Evolutionary conservation across 2,329 filamentous ascomycete genomes (phyloP).

Genomic region (Aspergillus sp.): DNA sequence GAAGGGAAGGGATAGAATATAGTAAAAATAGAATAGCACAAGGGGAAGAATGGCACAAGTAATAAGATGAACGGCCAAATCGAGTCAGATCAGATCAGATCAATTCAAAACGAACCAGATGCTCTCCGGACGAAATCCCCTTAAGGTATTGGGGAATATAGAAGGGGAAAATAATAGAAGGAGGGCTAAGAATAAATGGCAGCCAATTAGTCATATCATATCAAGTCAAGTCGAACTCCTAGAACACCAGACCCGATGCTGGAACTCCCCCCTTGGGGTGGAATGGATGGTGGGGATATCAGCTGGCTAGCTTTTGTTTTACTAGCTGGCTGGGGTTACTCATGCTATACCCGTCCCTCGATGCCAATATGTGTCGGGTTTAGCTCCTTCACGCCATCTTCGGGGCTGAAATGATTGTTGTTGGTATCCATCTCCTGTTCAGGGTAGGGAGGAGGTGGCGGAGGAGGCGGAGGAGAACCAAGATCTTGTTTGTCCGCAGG

Average conservation of each 20-base stretch:
- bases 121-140: neutral
- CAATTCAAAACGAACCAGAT: neutral
- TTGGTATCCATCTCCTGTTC: constrained; percentile 25
- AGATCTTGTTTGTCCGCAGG: constrained; percentile 23
- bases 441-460: constrained; percentile 36
- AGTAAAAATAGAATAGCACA: no score
- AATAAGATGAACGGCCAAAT: constrained; percentile 1
- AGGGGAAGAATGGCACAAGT: constrained; percentile 10
- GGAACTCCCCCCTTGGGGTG: neutral
- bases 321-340: neutral
- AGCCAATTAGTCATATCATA: neutral
- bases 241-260: constrained; percentile 18
- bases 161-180: constrained; percentile 8
- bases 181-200: neutral
- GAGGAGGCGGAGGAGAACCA: constrained; percentile 29
- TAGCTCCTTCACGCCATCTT: constrained; percentile 12
- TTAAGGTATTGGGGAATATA: constrained; percentile 3
- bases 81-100: neutral
- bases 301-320: neutral
- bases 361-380: constrained; percentile 27
- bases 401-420: constrained; percentile 2
- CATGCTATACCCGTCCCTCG: constrained; percentile 26
- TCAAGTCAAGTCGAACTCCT: constrained; percentile 6
- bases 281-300: neutral
- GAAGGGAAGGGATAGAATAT: neutral